These are phyloP conservation scores for Eleusine indica DNA, from an alignment of 176 grass and related monocot genomes.

Conservation along the genomic window DNA sequence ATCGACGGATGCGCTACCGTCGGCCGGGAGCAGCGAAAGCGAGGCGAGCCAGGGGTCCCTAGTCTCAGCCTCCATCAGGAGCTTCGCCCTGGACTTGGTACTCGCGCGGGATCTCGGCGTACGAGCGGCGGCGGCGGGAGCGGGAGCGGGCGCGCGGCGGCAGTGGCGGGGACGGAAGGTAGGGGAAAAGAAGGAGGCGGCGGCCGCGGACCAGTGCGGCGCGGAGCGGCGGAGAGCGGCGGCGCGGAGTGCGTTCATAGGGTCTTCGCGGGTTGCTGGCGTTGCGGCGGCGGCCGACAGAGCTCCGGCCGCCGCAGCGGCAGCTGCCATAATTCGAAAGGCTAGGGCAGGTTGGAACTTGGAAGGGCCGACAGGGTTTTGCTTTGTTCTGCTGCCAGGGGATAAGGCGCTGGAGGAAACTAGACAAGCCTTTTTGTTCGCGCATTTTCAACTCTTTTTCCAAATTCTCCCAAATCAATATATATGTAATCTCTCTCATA, in stretches of 20 bases:
- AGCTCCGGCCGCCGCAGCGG: conserved; percentile 35
- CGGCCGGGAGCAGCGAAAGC: conserved; percentile 58
- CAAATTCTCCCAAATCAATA: neutral
- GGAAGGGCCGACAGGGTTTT: neutral
- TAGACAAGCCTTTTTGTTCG: neutral
- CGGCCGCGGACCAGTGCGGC: conserved; percentile 23
- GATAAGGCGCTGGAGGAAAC: conserved; percentile 24
- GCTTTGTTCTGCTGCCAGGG: neutral
- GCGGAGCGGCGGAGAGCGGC: conserved; percentile 40
- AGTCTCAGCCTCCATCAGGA: conserved; percentile 47
- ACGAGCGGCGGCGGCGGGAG: conserved; percentile 3
- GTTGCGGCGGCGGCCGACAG: conserved; percentile 9
- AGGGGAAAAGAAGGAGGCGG: conserved; percentile 48
- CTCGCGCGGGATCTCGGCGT: conserved; percentile 25
- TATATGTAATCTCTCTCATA: neutral
- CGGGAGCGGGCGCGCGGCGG: neutral
- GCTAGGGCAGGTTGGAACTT: neutral
- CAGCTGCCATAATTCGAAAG: conserved; percentile 52
- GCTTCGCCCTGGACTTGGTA: conserved; percentile 52
- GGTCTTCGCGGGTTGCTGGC: neutral
- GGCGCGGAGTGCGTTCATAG: conserved; percentile 48
- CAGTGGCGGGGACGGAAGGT: conserved; percentile 43
- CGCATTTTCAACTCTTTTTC: neutral
- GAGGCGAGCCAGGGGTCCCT: conserved; percentile 78
- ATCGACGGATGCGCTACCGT: neutral